Evolutionary conservation across 441 rosid genomes (phyloP).

Genomic region (Kokia cookei): DNA sequence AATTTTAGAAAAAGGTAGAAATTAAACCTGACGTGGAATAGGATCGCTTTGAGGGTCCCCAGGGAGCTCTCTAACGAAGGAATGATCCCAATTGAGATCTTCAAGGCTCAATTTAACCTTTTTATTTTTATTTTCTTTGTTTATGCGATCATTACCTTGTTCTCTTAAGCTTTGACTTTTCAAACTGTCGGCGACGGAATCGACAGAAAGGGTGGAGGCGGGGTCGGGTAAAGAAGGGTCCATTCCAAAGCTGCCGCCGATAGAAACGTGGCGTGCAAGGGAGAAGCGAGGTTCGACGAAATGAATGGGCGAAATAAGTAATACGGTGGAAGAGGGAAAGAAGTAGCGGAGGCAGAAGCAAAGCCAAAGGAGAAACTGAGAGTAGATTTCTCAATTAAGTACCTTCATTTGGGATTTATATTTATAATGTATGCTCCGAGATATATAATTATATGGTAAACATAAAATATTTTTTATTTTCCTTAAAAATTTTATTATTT

Average conservation of each 20-base stretch:
- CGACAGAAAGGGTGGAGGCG: conserved; percentile 34
- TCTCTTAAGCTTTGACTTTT: conserved; percentile 51
- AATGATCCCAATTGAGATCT: conserved; percentile 88
- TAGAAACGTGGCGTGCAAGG: conserved; percentile 25
- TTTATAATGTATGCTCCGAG: too few relatives aligned
- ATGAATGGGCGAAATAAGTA: conserved; percentile 9
- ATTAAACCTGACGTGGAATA: conserved; percentile 70
- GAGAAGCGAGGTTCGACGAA: conserved; percentile 13
- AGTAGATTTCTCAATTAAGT: background rate
- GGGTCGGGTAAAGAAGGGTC: conserved; percentile 45
- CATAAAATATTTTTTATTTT: too few relatives aligned
- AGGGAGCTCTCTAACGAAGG: conserved; percentile 81
- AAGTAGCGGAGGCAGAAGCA: background rate
- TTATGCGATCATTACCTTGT: background rate
- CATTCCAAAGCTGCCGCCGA: conserved; percentile 29
- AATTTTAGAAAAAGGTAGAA: background rate
- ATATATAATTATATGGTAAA: too few relatives aligned
- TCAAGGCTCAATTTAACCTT: conserved; percentile 37
- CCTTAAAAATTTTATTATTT: too few relatives aligned
- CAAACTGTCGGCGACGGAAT: conserved; percentile 62
- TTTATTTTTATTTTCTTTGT: conserved; percentile 12
- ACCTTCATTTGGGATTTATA: too few relatives aligned
- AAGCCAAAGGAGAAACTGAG: background rate
- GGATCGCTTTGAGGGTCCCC: conserved; percentile 68
- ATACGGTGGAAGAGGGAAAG: background rate